phyloP scores from a whole-genome alignment of 192 early-diverging fungal species.

The Linnemannia schmuckeri region DNA sequence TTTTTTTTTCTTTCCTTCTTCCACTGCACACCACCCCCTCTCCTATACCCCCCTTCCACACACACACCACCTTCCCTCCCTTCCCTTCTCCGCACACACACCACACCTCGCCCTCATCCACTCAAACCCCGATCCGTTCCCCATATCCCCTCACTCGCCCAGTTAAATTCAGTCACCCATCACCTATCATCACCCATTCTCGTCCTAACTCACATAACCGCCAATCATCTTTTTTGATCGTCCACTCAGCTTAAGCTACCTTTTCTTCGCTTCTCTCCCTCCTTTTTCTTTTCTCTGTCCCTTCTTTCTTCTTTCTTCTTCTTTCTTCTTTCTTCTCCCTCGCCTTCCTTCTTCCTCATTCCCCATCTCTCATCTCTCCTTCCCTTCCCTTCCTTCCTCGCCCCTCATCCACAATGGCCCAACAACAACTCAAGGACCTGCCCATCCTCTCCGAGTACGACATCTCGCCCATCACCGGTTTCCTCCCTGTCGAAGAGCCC shows the following conservation, averaged over 20 bases:
- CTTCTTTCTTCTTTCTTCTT: background rate
- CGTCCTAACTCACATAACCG: background rate
- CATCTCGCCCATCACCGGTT: constrained; percentile 86
- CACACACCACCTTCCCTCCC: background rate
- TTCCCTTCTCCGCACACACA: background rate
- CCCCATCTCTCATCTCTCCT: background rate
- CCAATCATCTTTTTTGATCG: too few species aligned
- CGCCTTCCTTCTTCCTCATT: background rate
- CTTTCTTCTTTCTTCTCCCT: constrained; percentile 3
- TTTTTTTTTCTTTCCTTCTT: background rate
- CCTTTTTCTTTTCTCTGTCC: background rate
- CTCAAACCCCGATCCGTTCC: constrained; percentile 25
- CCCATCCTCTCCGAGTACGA: constrained; percentile 81
- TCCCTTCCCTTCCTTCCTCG: background rate
- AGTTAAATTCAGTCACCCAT: background rate
- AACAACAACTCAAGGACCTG: constrained; percentile 32
- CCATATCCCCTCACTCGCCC: background rate
- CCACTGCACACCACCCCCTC: background rate
- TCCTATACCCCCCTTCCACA: background rate
- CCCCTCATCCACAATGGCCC: constrained; percentile 19
- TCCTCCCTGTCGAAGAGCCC: constrained; percentile 85
- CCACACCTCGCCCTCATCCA: background rate
- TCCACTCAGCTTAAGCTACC: background rate
- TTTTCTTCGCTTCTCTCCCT: background rate
- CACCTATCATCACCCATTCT: background rate